These are phyloP conservation scores for Plasmodium yoelii DNA, from an alignment of 169 alveolate genomes.

Conservation along the genomic window DNA sequence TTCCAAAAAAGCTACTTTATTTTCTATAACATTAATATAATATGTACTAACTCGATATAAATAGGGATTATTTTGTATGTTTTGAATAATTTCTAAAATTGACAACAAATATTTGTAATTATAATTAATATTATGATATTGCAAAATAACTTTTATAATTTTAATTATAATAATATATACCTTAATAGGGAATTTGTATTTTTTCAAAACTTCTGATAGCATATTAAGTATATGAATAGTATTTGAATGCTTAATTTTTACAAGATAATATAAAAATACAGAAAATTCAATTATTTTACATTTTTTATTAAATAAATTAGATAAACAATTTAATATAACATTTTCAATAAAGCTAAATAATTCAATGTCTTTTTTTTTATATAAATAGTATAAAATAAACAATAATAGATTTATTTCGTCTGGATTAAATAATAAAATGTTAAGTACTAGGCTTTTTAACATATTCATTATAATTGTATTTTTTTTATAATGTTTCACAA, in stretches of 20 bases:
- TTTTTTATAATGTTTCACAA: constrained; percentile 2
- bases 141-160: constrained; percentile 26
- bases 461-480: not conserved
- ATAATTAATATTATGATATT: constrained; percentile 13
- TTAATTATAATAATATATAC: constrained; percentile 37
- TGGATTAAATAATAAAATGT: constrained; percentile 15
- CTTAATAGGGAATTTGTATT: constrained; percentile 37
- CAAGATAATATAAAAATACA: constrained; percentile 25
- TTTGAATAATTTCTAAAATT: constrained; percentile 31
- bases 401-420: constrained; percentile 13
- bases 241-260: constrained; percentile 53
- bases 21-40: constrained; percentile 34
- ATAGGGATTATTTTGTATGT: constrained; percentile 13
- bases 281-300: constrained; percentile 31
- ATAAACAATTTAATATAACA: constrained; percentile 13
- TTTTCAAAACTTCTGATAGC: constrained; percentile 23
- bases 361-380: constrained; percentile 32
- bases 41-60: constrained; percentile 18
- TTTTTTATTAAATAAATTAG: constrained; percentile 14
- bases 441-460: constrained; percentile 5
- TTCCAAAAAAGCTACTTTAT: constrained; percentile 23
- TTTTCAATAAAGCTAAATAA: constrained; percentile 41
- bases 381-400: constrained; percentile 27
- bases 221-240: constrained; percentile 14
- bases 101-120: constrained; percentile 21